phyloP scores from a whole-genome alignment of 1,139 yeast genomes.

The Protomyces inouyei region DNA sequence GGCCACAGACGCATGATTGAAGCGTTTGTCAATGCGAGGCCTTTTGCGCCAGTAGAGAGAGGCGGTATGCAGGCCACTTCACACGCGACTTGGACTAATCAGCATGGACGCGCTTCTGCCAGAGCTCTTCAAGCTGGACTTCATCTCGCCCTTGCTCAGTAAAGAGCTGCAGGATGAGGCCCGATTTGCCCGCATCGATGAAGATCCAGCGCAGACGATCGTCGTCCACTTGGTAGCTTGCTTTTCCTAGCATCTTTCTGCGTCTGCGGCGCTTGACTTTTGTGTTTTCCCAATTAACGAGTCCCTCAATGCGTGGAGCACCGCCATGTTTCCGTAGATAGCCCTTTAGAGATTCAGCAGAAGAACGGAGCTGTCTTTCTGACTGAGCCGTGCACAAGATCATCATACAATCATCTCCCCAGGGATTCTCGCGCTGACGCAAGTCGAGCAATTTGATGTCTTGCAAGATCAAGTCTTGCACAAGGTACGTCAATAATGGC shows the following conservation, averaged over 20 bases:
- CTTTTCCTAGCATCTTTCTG: constrained; percentile 20
- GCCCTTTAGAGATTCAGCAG: constrained; percentile 22
- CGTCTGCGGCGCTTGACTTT: constrained; percentile 22
- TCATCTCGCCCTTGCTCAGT: constrained; percentile 20
- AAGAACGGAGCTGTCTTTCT: constrained; percentile 14
- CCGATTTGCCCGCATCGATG: constrained; percentile 16
- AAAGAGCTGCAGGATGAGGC: constrained; percentile 16
- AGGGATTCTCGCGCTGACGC: constrained; percentile 17
- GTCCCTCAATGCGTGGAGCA: constrained; percentile 13
- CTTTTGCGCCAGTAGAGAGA: background rate
- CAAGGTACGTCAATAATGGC: constrained; percentile 8
- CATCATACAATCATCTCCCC: constrained; percentile 23
- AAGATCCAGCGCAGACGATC: constrained; percentile 20
- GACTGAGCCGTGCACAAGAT: constrained; percentile 12
- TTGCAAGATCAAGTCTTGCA: constrained; percentile 16
- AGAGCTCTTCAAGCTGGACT: constrained; percentile 16
- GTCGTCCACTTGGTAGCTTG: constrained; percentile 21
- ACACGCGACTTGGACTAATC: background rate
- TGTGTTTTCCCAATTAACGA: constrained; percentile 23
- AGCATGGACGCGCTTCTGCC: constrained; percentile 8
- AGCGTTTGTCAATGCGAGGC: background rate
- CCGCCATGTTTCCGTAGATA: constrained; percentile 6
- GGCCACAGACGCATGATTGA: background rate
- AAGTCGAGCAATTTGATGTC: constrained; percentile 13
- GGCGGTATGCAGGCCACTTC: background rate